phyloP scores from a whole-genome alignment of 2,329 filamentous ascomycete species.

The Penicillium brevicompactum region DNA sequence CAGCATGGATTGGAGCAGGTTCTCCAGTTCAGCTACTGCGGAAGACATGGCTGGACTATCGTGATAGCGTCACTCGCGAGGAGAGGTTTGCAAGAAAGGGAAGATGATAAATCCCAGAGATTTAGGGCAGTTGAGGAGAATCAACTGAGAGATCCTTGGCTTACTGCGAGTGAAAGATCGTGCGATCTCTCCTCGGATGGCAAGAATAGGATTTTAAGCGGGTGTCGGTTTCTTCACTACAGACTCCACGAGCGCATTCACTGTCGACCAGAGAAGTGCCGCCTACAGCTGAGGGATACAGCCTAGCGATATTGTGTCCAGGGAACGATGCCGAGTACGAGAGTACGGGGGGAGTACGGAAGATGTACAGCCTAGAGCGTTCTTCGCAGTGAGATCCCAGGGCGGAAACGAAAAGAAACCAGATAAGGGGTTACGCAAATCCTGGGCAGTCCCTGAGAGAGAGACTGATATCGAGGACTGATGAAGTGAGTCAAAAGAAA shows the following conservation, averaged over 20 bases:
- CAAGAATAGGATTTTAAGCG: conserved; percentile 29
- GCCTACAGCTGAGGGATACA: conserved; percentile 43
- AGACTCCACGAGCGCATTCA: conserved; percentile 37
- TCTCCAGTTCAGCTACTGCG: conserved; percentile 87
- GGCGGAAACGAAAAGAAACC: conserved; percentile 5
- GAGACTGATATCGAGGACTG: conserved; percentile 7
- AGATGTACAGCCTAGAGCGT: conserved; percentile 35
- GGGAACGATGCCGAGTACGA: conserved; percentile 35
- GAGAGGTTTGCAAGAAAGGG: not conserved
- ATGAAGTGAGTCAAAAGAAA: conserved; percentile 15
- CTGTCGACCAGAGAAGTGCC: conserved; percentile 33
- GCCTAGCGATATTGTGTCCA: conserved; percentile 37
- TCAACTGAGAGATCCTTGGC: conserved; percentile 12
- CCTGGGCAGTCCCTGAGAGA: conserved; percentile 3
- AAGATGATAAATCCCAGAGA: not conserved
- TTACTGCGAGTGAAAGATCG: not conserved
- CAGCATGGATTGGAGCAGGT: conserved; percentile 88
- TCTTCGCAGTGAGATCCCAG: conserved; percentile 22
- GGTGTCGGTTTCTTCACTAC: conserved; percentile 40
- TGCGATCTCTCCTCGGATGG: conserved; percentile 1
- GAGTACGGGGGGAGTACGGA: conserved; percentile 29
- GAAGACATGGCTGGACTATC: conserved; percentile 64
- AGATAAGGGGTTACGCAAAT: conserved; percentile 28
- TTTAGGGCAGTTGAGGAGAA: conserved; percentile 7
- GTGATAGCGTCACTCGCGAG: not conserved